phyloP scores from a whole-genome alignment of 2,329 filamentous ascomycete genomes.

The Arthrinium puccinioides region DNA sequence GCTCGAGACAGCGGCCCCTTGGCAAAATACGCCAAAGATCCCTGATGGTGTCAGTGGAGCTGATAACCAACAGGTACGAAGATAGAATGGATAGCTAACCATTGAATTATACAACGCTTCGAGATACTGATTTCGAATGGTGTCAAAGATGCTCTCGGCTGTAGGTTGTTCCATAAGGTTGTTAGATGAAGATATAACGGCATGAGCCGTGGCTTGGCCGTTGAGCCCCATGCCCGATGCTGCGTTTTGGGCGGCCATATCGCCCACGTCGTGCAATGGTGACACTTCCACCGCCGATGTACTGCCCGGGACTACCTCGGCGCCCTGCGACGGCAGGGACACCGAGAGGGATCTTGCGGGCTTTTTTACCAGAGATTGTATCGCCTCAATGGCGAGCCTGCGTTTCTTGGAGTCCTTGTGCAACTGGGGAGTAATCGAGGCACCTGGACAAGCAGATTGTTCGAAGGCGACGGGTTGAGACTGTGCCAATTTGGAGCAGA shows the following conservation, averaged over 20 bases:
- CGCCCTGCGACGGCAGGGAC: too few species aligned
- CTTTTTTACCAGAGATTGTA: conserved; percentile 54
- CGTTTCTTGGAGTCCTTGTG: conserved; percentile 47
- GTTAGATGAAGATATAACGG: too few species aligned
- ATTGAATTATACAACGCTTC: conserved; percentile 57
- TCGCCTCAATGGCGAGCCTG: conserved; percentile 53
- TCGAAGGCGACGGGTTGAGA: conserved; percentile 20
- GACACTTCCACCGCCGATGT: too few species aligned
- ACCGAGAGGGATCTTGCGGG: conserved; percentile 37
- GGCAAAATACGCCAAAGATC: conserved; percentile 74
- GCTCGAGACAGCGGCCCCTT: conserved; percentile 75
- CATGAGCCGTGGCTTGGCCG: too few species aligned
- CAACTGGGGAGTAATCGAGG: conserved; percentile 35
- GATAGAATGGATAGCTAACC: conserved; percentile 30
- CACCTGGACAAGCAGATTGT: conserved; percentile 9
- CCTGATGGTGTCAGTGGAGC: conserved; percentile 42
- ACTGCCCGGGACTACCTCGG: too few species aligned
- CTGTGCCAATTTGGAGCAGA: conserved; percentile 25
- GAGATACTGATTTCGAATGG: conserved; percentile 50
- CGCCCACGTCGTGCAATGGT: too few species aligned
- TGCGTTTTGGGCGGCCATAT: too few species aligned
- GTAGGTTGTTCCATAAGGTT: background rate
- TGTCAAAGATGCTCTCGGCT: conserved; percentile 47
- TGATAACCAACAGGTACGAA: background rate
- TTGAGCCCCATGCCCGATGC: too few species aligned